Conservation (phyloP, 495 filamentous ascomycete genomes). For the Penicillium lagena region DNA sequence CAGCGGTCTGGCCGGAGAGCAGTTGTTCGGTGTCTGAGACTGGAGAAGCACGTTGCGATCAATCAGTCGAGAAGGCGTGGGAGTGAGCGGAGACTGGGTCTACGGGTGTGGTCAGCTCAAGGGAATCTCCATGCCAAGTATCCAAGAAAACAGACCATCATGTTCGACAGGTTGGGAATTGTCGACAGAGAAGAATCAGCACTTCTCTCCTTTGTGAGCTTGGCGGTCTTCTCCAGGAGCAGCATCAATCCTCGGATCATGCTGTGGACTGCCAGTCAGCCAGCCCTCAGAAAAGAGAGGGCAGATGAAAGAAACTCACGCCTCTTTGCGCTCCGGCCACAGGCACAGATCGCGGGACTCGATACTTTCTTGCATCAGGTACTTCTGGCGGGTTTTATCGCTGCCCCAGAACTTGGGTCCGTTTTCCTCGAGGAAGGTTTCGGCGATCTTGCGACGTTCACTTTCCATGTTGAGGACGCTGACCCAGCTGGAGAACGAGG, state of each 20-base stretch:
- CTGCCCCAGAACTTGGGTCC: constrained; percentile 7
- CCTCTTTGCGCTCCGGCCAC: constrained; percentile 3
- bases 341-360: neutral
- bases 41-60: too few species aligned
- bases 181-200: too few species aligned
- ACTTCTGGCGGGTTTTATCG: constrained; percentile 1
- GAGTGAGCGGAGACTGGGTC: too few species aligned
- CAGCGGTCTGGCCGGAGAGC: too few species aligned
- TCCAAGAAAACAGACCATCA: too few species aligned
- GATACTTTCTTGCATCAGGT: neutral
- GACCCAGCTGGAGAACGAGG: neutral
- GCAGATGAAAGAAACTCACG: constrained; percentile 1
- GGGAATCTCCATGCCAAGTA: too few species aligned
- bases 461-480: neutral
- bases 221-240: neutral
- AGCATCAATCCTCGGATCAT: neutral
- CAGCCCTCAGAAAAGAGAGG: neutral
- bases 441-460: neutral
- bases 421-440: constrained; percentile 1
- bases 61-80: too few species aligned
- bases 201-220: too few species aligned
- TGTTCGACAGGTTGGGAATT: too few species aligned
- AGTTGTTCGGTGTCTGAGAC: too few species aligned
- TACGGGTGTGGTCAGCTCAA: too few species aligned
- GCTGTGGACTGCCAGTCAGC: neutral